Base-by-base conservation (phyloP, 192 early-diverging fungal genomes). In the Polychytrium aggregatum region DNA sequence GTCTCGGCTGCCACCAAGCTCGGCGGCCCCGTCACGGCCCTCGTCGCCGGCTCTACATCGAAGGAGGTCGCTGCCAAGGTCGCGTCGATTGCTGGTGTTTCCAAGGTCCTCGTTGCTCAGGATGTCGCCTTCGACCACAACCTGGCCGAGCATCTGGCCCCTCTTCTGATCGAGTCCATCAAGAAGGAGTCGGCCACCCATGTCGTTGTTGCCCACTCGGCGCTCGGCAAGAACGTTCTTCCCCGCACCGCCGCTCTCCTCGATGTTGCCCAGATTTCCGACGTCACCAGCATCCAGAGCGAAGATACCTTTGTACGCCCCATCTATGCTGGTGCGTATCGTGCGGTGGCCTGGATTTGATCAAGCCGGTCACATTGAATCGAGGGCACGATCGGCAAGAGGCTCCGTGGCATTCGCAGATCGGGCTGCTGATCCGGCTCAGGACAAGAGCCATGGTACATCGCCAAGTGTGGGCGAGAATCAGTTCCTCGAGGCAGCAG, bases 261-360 rank as follows among this genome's bases (percentile, higher is more conserved):
- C 50, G 91, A 98, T 55, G 84, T 93, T 45, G 82, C 82, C 57
- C 84, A 82, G 59, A 70, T 98, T 37, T 91, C 94, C 14, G 94
- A 98, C 55, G 81, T 95, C 38, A 84, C 74, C 56, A 78, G 57
- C 35, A 70, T 98, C 36, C 76, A 85, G 60, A 50, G 72, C 50
- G 78, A 73, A 25, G 88, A 93, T 52, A 88, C 85, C 16, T 98
- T 98, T 76, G 81, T 90, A 42, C 79, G 94, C 11, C 94, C 94
- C 27, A 92, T 98, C 64, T 98, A 92, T 63, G 94, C 94, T 44
- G 94, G 90, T 87, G 63, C 39, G 64, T 38, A 30, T 24, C 18
- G 14, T n/a, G 30, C n/a, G 14, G 50, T 30, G n/a, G n/a, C n/a
- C n/a, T n/a, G n/a, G n/a, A n/a, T n/a, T n/a, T n/a, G n/a, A n/a